Conservation (phyloP, 345 rosid genomes). For the Arabidopsis arenosa region DNA sequence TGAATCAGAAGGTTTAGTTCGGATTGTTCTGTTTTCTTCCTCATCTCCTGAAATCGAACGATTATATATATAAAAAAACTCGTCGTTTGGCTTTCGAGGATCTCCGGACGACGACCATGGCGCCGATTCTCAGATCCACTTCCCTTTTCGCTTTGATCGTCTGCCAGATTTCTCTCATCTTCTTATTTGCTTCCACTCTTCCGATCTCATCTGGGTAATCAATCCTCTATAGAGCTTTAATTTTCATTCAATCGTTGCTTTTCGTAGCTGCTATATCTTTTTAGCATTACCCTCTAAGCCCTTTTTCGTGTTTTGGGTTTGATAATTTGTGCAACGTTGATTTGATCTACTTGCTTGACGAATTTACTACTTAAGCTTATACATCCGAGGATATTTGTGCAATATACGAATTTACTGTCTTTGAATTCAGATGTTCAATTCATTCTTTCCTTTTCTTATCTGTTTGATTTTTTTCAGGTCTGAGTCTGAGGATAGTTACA, state of each 20-base stretch:
- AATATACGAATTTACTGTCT: background rate
- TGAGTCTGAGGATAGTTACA: conserved; percentile 65
- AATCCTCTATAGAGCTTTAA: conserved; percentile 18
- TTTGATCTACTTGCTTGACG: conserved; percentile 8
- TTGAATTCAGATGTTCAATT: conserved; percentile 1
- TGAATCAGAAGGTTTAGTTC: background rate
- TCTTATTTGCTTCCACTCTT: conserved; percentile 43
- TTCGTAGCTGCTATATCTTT: background rate
- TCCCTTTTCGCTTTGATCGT: conserved; percentile 42
- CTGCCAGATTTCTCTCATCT: conserved; percentile 41
- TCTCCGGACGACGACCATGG: conserved; percentile 50
- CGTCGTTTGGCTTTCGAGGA: conserved; percentile 25
- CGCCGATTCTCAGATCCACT: conserved; percentile 51
- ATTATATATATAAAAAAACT: conserved; percentile 13
- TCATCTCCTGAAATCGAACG: background rate
- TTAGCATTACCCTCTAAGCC: background rate
- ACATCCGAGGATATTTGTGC: background rate
- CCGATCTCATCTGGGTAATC: conserved; percentile 57
- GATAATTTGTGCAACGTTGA: conserved; percentile 2
- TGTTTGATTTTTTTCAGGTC: conserved; percentile 53
- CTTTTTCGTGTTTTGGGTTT: background rate
- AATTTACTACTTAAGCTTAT: conserved; percentile 6
- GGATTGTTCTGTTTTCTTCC: background rate
- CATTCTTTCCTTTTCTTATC: background rate
- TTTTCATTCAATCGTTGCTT: background rate